Conservation (phyloP, 2,329 filamentous ascomycete genomes). For the Monosporascus sp. region DNA sequence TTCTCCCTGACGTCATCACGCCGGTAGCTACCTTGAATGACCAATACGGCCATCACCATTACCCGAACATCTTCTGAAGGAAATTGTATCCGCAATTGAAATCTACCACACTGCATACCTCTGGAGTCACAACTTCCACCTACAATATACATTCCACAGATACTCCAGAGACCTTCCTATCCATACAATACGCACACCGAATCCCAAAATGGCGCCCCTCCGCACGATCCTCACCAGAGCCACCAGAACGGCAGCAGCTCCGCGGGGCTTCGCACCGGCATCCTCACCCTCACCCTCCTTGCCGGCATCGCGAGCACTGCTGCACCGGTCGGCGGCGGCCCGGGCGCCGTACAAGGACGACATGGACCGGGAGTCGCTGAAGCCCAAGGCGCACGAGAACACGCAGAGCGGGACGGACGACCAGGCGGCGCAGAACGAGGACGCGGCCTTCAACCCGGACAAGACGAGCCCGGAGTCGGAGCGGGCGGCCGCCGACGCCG, state of each 20-base stretch:
- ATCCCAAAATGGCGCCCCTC: background rate
- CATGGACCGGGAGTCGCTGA: slow-evolving; percentile 57
- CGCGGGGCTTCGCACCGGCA: background rate
- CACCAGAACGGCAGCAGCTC: background rate
- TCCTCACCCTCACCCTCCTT: background rate
- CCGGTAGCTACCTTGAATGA: background rate
- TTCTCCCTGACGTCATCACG: background rate
- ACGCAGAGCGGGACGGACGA: slow-evolving; percentile 63
- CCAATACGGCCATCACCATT: background rate
- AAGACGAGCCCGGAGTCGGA: slow-evolving; percentile 63
- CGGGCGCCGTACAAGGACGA: slow-evolving; percentile 43
- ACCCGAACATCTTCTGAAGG: background rate
- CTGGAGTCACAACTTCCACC: background rate
- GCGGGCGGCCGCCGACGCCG: slow-evolving; percentile 36
- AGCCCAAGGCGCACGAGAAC: slow-evolving; percentile 61
- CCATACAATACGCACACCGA: background rate
- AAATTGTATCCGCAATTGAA: background rate
- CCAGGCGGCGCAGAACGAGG: slow-evolving; percentile 45
- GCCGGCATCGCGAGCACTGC: slow-evolving; percentile 2
- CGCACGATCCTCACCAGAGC: background rate
- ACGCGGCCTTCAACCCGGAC: slow-evolving; percentile 64
- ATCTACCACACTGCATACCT: background rate
- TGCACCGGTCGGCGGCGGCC: slow-evolving; percentile 27
- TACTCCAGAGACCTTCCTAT: background rate
- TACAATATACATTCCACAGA: background rate